A percentile compares a stretch with the other conserved stretches of the same genome.
Evolutionary conservation across 306 rosid genomes (phyloP).

Genomic region (Trifolium subterraneum): DNA sequence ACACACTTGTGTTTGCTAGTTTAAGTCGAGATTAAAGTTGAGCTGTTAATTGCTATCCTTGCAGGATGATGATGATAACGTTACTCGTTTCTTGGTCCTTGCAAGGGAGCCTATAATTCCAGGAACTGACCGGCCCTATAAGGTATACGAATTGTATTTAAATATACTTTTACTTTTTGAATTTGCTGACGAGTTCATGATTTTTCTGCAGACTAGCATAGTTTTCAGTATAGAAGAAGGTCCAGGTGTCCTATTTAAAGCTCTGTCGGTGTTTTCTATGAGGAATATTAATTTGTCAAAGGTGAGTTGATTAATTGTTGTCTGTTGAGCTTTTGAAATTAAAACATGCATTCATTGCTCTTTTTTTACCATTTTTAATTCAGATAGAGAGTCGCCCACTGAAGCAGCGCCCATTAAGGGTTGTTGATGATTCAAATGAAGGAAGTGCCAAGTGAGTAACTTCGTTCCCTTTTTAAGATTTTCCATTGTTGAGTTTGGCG

Average conservation of each 20-base stretch:
- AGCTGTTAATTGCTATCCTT: conserved; percentile 41
- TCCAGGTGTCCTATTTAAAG: conserved; percentile 87
- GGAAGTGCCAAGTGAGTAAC: conserved; percentile 79
- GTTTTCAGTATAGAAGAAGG: conserved; percentile 90
- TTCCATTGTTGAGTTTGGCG: not conserved
- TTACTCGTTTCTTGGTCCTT: conserved; percentile 85
- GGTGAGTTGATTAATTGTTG: conserved; percentile 49
- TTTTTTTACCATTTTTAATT: conserved; percentile 42
- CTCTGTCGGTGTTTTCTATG: conserved; percentile 80
- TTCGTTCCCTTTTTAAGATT: conserved; percentile 29
- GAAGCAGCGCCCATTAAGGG: conserved; percentile 69
- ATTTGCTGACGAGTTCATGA: conserved; percentile 37
- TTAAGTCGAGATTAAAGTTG: conserved; percentile 29
- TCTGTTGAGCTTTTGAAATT: conserved; percentile 15
- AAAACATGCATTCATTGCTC: not conserved
- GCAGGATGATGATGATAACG: conserved; percentile 73
- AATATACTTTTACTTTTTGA: conserved; percentile 2
- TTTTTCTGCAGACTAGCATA: conserved; percentile 71
- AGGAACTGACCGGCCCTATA: conserved; percentile 60
- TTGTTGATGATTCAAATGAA: conserved; percentile 78
- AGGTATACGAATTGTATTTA: conserved; percentile 53
- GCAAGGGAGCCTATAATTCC: conserved; percentile 88
- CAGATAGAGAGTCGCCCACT: conserved; percentile 92
- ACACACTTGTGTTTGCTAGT: conserved; percentile 8
- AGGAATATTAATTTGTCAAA: conserved; percentile 76